Conservation (phyloP, 2,329 filamentous ascomycete genomes). For the Ophiostoma fasciatum region DNA sequence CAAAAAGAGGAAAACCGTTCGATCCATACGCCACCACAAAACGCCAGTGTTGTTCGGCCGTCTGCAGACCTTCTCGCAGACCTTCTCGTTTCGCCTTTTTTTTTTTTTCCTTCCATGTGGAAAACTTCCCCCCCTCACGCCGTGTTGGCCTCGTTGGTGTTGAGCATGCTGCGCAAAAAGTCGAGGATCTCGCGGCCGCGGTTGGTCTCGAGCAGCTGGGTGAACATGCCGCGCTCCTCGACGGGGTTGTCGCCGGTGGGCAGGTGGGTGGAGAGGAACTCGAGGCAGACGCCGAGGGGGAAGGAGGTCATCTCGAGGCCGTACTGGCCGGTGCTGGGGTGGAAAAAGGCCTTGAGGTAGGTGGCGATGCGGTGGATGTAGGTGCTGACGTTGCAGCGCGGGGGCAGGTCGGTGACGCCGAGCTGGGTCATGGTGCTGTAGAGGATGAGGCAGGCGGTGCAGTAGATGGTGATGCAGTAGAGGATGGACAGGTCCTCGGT, state of each 20-base stretch:
- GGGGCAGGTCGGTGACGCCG: slow-evolving; percentile 5
- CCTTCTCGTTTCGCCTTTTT: too few relatives aligned
- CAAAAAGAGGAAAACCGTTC: too few relatives aligned
- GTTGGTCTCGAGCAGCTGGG: slow-evolving; percentile 7
- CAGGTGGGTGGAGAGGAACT: slow-evolving; percentile 4
- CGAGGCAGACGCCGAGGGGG: slow-evolving; percentile 10
- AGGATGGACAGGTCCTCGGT: slow-evolving; percentile 12
- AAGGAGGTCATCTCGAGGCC: slow-evolving; percentile 11
- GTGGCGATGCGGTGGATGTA: slow-evolving; percentile 9
- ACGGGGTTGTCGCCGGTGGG: background rate
- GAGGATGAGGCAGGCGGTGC: slow-evolving; percentile 11
- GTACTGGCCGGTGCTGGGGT: slow-evolving; percentile 11
- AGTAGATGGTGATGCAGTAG: slow-evolving; percentile 11
- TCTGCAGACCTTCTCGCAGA: too few relatives aligned
- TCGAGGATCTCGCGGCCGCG: slow-evolving; percentile 10
- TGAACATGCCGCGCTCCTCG: slow-evolving; percentile 7
- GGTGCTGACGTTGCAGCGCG: slow-evolving; percentile 1
- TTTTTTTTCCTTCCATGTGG: too few relatives aligned
- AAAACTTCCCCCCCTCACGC: too few relatives aligned
- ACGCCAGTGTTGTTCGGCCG: too few relatives aligned
- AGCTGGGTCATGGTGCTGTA: slow-evolving; percentile 10
- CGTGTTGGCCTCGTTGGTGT: slow-evolving; percentile 1
- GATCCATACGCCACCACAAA: too few relatives aligned
- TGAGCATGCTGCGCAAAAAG: slow-evolving; percentile 11
- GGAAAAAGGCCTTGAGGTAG: slow-evolving; percentile 11